Conservation (phyloP, 257 asterid genomes). For the Ballota nigra region DNA sequence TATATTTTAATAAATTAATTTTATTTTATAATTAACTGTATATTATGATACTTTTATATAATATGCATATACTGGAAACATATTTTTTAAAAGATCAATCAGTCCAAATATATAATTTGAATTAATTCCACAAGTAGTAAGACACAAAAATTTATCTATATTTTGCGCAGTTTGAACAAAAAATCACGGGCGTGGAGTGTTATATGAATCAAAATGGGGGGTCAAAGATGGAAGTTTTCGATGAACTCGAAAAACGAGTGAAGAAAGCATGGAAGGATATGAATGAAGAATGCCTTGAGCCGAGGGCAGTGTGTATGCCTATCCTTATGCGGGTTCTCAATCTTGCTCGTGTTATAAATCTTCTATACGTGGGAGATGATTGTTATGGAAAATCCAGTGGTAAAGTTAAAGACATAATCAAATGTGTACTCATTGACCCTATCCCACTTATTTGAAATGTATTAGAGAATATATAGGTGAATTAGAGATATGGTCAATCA, state of each 20-base stretch:
- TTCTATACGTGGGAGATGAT: background rate
- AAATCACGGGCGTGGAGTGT: conserved; percentile 31
- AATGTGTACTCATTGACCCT: background rate
- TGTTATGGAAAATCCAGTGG: background rate
- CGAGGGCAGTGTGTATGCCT: background rate
- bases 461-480: too few species aligned
- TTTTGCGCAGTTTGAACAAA: conserved; percentile 18
- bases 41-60: too few species aligned
- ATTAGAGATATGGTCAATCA: too few species aligned
- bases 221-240: conserved; percentile 16
- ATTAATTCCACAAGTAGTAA: too few species aligned
- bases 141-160: background rate
- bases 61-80: too few species aligned
- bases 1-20: too few species aligned
- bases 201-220: conserved; percentile 27
- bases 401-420: background rate
- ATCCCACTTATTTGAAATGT: too few species aligned
- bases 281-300: conserved; percentile 20
- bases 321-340: conserved; percentile 19
- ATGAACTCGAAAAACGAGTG: conserved; percentile 12
- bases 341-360: background rate
- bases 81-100: too few species aligned
- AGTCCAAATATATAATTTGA: too few species aligned
- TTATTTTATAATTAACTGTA: too few species aligned
- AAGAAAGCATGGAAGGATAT: conserved; percentile 31